Conservation (phyloP, 1,139 yeast species). For the Yarrowia galli region DNA sequence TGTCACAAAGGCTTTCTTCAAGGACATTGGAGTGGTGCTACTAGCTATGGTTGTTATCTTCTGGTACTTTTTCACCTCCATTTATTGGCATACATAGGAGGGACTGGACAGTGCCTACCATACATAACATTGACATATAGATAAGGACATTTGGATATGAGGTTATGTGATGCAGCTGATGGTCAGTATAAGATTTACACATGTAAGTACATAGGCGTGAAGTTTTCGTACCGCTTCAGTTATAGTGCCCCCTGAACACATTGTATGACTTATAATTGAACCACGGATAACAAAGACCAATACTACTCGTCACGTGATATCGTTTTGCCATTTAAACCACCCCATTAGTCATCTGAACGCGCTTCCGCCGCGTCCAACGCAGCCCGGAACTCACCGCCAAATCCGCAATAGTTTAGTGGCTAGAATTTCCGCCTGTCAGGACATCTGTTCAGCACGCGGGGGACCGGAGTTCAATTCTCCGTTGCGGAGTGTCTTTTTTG, state of each 20-base stretch:
- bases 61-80: slow-evolving; percentile 34
- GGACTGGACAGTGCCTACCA: no score
- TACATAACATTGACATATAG: neutral
- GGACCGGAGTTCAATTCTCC: no score
- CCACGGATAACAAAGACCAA: no score
- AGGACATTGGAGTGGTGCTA: slow-evolving; percentile 18
- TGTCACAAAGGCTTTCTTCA: slow-evolving; percentile 11
- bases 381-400: neutral
- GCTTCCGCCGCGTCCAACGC: neutral
- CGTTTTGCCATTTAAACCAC: no score
- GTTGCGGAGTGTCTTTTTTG: neutral
- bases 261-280: no score
- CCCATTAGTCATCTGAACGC: neutral
- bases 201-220: no score
- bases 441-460: no score
- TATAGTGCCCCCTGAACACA: no score
- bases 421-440: neutral
- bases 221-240: no score
- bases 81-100: slow-evolving; percentile 12
- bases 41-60: slow-evolving; percentile 11
- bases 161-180: no score
- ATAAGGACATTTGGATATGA: neutral
- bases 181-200: no score
- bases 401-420: slow-evolving; percentile 4
- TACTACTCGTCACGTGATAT: neutral